Conservation (phyloP, 2,329 filamentous ascomycete genomes). For the Amauroascus niger region DNA sequence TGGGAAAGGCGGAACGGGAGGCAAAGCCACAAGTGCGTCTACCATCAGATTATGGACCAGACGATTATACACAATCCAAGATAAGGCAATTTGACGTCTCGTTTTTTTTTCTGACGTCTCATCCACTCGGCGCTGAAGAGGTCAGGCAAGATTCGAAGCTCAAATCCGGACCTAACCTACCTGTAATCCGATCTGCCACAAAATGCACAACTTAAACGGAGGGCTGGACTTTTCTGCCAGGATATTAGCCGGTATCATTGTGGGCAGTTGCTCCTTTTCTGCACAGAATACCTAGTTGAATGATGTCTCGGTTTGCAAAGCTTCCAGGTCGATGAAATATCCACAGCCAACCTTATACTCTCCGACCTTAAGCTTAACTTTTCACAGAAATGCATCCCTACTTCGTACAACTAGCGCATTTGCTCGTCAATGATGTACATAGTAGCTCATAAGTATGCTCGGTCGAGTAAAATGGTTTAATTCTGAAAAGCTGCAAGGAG, state of each 20-base stretch:
- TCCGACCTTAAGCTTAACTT: constrained; percentile 3
- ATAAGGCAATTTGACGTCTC: constrained; percentile 13
- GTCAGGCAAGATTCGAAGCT: constrained; percentile 8
- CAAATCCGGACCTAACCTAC: constrained; percentile 1
- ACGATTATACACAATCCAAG: constrained; percentile 10
- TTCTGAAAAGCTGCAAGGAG: neutral
- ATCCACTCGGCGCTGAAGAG: constrained; percentile 7
- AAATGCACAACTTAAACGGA: constrained; percentile 3
- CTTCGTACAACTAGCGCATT: neutral
- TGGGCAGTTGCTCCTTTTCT: constrained; percentile 1
- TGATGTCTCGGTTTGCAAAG: neutral
- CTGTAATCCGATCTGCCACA: constrained; percentile 7
- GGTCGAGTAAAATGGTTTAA: neutral
- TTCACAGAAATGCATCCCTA: neutral
- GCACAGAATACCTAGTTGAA: constrained; percentile 1
- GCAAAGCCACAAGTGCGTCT: constrained; percentile 17
- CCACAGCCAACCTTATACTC: constrained; percentile 7
- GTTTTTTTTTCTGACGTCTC: constrained; percentile 9
- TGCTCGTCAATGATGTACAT: no score
- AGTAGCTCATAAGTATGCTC: neutral
- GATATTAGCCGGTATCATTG: neutral
- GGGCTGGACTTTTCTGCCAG: neutral
- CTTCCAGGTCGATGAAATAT: neutral
- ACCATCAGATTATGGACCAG: constrained; percentile 16
- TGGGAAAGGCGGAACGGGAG: constrained; percentile 16